Evolutionary conservation across 1,284 basidiomycete species (phyloP), one percentile per base, ranked within the genome.

Genomic region (Pascua guehoae): DNA sequence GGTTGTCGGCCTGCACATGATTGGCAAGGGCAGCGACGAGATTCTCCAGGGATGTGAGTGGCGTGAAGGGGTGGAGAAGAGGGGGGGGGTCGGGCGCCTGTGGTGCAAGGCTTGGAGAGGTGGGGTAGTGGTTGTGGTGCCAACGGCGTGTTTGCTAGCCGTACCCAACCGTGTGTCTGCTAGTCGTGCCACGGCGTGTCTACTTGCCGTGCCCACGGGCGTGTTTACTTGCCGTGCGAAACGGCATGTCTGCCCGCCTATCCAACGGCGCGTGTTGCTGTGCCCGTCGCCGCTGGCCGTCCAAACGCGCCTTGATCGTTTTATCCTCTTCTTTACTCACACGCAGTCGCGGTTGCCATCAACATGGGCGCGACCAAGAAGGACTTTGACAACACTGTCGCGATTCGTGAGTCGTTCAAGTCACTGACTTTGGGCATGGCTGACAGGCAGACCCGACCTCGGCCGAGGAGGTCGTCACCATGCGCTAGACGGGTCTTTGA

Each of bases 1-100:
- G 69, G 88, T 99, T 41, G 90, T 98, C 16, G 95, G 95, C 16
- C 79, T 98, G 52, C 96, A 98, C 77, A 87, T 97, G 65, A 86
- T 98, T 60, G 95, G 94, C 7, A 70, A 84, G 65, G 92, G 92
- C 49, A 88, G 86, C 62, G 95, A 98, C 72, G 94, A 98, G 78
- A 85, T 89, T 66, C 79, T 94, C 78, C 94, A 98, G 81, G 93
- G 93, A 61, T 95, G 72, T 74, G 52, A 69, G 72, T 71, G 12
- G 17, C 24, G 24, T 4, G 24, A 32, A 37, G 36, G 4, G 12
- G 38, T 39, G 16, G 16, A 2, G 16, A 12, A n/a, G 15, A n/a
- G 42, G 15, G 2, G n/a, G 42, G 15, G 8, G 42, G 24, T 32
- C 4, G 3, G 24, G 24, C 24, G 7, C 24, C 7, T 32, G 24